Evolutionary conservation across 2,329 filamentous ascomycete species (phyloP).

Genomic region (Dactylellina cionopaga): DNA sequence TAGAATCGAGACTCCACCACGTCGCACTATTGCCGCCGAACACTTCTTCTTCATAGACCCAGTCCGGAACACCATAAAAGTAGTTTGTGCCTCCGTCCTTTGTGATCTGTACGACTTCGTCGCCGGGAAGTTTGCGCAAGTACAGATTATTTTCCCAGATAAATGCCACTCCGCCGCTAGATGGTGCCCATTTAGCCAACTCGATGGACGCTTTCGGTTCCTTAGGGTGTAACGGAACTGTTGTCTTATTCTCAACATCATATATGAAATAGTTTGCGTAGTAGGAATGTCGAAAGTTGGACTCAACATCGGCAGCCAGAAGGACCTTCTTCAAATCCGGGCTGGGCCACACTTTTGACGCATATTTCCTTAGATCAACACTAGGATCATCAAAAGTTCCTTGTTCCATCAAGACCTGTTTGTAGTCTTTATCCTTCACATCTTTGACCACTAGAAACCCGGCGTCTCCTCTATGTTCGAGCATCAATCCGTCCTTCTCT

Average conservation of each 20-base stretch:
- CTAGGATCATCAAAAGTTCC: slow-evolving; percentile 65
- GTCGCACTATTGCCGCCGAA: slow-evolving; percentile 82
- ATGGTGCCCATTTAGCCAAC: slow-evolving; percentile 87
- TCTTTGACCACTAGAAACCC: slow-evolving; percentile 85
- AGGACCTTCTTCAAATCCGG: slow-evolving; percentile 86
- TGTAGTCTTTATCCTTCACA: slow-evolving; percentile 73
- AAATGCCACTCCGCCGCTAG: slow-evolving; percentile 87
- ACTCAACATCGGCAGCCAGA: slow-evolving; percentile 74
- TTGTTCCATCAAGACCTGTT: slow-evolving; percentile 74
- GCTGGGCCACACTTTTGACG: slow-evolving; percentile 76
- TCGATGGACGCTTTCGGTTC: slow-evolving; percentile 76
- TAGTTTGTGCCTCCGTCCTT: slow-evolving; percentile 85
- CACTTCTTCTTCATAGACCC: slow-evolving; percentile 93
- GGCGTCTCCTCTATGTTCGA: slow-evolving; percentile 73
- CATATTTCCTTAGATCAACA: slow-evolving; percentile 69
- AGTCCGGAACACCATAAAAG: slow-evolving; percentile 96
- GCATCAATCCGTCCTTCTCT: slow-evolving; percentile 81
- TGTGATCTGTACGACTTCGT: slow-evolving; percentile 77
- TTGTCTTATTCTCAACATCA: slow-evolving; percentile 81
- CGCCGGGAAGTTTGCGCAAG: slow-evolving; percentile 73
- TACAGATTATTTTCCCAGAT: slow-evolving; percentile 91
- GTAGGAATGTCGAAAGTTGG: slow-evolving; percentile 90
- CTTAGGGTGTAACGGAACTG: slow-evolving; percentile 78
- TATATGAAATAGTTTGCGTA: slow-evolving; percentile 90
- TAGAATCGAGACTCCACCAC: slow-evolving; percentile 94